Conservation (phyloP, 257 asterid species). For the Penstemon barbatus region DNA sequence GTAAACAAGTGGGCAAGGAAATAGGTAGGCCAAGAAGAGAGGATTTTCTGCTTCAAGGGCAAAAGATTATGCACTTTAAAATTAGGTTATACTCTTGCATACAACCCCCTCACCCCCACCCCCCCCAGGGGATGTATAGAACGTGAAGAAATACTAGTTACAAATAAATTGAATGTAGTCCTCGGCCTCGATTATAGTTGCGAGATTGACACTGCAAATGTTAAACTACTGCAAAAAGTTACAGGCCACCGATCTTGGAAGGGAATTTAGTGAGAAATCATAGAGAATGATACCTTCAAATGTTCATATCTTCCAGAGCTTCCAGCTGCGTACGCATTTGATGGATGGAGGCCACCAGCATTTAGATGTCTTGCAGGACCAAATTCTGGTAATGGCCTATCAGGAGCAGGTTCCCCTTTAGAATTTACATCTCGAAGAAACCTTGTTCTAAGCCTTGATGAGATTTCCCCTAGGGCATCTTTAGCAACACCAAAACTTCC, state of each 20-base stretch:
- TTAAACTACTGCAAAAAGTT: constrained; percentile 8
- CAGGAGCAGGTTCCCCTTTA: constrained; percentile 49
- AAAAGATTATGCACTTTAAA: too few species aligned
- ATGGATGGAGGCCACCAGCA: constrained; percentile 38
- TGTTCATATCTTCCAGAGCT: constrained; percentile 60
- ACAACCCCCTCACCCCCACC: too few species aligned
- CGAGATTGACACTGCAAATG: too few species aligned
- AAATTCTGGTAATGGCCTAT: constrained; percentile 51
- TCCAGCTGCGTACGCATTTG: constrained; percentile 41
- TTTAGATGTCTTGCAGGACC: constrained; percentile 42
- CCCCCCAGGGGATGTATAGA: too few species aligned
- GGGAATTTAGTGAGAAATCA: constrained; percentile 9
- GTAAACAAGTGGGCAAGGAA: too few species aligned
- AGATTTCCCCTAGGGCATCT: constrained; percentile 80
- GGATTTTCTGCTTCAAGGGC: too few species aligned
- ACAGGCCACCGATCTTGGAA: not conserved
- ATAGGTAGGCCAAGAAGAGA: too few species aligned
- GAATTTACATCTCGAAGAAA: constrained; percentile 59
- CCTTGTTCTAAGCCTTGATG: constrained; percentile 72
- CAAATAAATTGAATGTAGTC: too few species aligned
- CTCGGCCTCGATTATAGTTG: too few species aligned
- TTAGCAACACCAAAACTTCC: constrained; percentile 67
- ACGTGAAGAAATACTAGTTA: too few species aligned
- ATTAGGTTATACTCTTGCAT: too few species aligned
- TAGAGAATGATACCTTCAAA: constrained; percentile 43